phyloP scores from a whole-genome alignment of 768 basidiomycete genomes.

The Trametes punicea region DNA sequence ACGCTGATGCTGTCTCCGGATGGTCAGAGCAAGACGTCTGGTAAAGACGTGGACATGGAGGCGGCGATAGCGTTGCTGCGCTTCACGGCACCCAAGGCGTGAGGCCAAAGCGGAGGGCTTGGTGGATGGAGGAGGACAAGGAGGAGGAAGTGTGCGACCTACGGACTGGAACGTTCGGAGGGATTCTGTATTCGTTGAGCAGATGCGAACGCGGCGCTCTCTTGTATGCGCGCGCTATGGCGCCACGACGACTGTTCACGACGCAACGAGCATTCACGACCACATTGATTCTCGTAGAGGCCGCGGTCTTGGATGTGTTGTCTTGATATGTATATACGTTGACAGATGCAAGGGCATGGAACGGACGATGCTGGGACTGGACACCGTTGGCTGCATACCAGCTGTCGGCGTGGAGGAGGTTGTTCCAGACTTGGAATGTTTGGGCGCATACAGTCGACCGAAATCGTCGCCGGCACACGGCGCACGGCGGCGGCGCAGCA shows the following conservation, averaged over 20 bases:
- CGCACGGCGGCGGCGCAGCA: too few species aligned
- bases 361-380: background rate
- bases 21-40: background rate
- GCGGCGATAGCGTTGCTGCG: conserved; percentile 23
- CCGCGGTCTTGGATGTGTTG: conserved; percentile 9
- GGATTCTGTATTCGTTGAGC: conserved; percentile 9
- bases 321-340: too few species aligned
- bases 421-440: background rate
- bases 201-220: too few species aligned
- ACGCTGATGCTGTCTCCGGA: conserved; percentile 5
- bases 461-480: background rate
- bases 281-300: conserved; percentile 7
- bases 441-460: background rate
- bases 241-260: too few species aligned
- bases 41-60: conserved; percentile 21
- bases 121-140: background rate
- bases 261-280: conserved; percentile 18
- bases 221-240: too few species aligned
- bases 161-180: conserved; percentile 6
- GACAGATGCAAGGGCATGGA: background rate
- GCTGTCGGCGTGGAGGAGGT: background rate
- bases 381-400: background rate
- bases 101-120: background rate
- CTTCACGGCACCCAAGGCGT: conserved; percentile 20
- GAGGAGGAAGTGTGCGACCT: conserved; percentile 7